Percentiles rank a stretch among this genome's conserved stretches.
Evolutionary conservation across 2,329 filamentous ascomycete species (phyloP).

Genomic region (Akanthomyces uredinophilus): DNA sequence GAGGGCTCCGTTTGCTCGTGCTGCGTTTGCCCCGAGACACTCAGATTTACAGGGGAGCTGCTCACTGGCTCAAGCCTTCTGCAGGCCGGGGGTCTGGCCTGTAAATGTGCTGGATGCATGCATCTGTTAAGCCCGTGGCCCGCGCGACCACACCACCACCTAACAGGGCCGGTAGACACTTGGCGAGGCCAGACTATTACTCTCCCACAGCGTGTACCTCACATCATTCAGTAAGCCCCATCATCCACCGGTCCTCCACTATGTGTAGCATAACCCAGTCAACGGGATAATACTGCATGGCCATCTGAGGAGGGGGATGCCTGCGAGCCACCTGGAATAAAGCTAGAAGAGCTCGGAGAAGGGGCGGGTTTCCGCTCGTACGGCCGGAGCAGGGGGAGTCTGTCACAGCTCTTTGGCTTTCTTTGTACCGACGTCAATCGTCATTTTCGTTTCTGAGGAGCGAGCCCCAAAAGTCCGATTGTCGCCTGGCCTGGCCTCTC

Average conservation of each 20-base stretch:
- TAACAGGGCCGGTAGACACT: background rate
- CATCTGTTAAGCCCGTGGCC: background rate
- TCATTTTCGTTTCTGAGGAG: background rate
- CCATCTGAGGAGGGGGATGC: background rate
- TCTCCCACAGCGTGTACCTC: conserved; percentile 4
- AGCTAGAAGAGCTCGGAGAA: conserved; percentile 2
- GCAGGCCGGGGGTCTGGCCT: background rate
- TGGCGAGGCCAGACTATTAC: conserved; percentile 7
- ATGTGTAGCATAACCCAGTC: conserved; percentile 13
- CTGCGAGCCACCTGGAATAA: background rate
- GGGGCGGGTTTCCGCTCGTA: conserved; percentile 13
- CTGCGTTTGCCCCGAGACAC: background rate
- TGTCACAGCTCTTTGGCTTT: background rate
- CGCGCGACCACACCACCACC: background rate
- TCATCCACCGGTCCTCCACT: conserved; percentile 11
- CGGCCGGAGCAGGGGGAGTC: background rate
- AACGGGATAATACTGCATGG: conserved; percentile 14
- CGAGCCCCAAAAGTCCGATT: background rate
- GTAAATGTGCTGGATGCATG: too few species aligned
- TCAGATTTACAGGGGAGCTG: background rate
- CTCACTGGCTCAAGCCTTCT: background rate
- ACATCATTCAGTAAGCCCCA: conserved; percentile 12
- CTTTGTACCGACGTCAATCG: background rate
- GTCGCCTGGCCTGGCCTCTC: background rate
- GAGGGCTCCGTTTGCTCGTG: background rate